Evolutionary conservation across 495 filamentous ascomycete species (phyloP).

Genomic region (Tuber magnatum): DNA sequence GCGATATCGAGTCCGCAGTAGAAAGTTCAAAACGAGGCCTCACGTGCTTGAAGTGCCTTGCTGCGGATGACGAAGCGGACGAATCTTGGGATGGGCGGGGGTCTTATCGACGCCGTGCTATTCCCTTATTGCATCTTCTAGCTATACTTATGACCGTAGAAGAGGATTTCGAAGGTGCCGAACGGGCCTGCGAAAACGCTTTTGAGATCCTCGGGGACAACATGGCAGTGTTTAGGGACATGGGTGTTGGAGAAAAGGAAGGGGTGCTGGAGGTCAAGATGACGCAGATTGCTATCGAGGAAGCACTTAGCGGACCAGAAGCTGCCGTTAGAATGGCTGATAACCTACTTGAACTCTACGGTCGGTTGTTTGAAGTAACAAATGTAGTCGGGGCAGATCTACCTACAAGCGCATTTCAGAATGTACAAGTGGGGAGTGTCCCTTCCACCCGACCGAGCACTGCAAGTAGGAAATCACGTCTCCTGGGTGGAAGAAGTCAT

Average conservation of each 20-base stretch:
- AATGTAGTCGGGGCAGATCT: slow-evolving; percentile 22
- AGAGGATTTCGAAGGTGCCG: slow-evolving; percentile 74
- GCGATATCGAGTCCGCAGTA: slow-evolving; percentile 70
- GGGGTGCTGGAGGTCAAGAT: slow-evolving; percentile 71
- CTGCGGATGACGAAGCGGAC: slow-evolving; percentile 23
- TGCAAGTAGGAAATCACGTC: slow-evolving; percentile 33
- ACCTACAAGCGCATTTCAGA: slow-evolving; percentile 21
- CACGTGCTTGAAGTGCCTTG: slow-evolving; percentile 40
- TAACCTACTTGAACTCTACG: slow-evolving; percentile 73
- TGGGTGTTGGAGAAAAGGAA: slow-evolving; percentile 32
- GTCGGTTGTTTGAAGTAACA: slow-evolving; percentile 58
- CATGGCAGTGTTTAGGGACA: slow-evolving; percentile 32
- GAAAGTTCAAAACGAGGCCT: slow-evolving; percentile 62
- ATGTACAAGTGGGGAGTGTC: slow-evolving; percentile 31
- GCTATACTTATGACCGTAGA: slow-evolving; percentile 76
- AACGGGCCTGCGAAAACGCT: slow-evolving; percentile 76
- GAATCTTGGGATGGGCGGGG: slow-evolving; percentile 23
- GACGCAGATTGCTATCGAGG: slow-evolving; percentile 80
- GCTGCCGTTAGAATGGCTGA: slow-evolving; percentile 77
- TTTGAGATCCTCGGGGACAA: slow-evolving; percentile 61
- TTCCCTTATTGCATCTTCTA: slow-evolving; percentile 80
- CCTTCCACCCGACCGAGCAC: slow-evolving; percentile 26
- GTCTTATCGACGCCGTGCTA: slow-evolving; percentile 50
- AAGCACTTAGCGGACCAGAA: slow-evolving; percentile 72
- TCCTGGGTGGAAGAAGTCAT: slow-evolving; percentile 31